phyloP scores from a whole-genome alignment of 2,329 filamentous ascomycete species.

The Sporothrix humicola region DNA sequence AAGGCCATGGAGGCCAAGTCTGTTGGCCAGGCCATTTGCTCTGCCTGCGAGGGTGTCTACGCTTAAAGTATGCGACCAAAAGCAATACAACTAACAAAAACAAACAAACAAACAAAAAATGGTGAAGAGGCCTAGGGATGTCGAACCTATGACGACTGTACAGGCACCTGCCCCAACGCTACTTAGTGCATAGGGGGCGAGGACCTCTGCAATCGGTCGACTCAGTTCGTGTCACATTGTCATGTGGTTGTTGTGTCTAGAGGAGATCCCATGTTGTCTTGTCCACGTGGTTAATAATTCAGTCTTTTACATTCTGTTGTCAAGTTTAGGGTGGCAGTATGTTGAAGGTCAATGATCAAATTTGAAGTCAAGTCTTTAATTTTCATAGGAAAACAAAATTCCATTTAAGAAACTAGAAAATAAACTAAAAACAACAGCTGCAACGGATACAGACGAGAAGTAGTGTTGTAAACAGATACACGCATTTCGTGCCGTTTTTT shows the following conservation, averaged over 20 bases:
- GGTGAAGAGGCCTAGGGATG: no score
- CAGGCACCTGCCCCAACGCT: background rate
- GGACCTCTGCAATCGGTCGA: background rate
- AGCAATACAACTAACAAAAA: no score
- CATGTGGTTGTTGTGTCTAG: background rate
- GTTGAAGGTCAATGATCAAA: background rate
- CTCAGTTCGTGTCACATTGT: background rate
- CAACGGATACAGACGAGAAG: background rate
- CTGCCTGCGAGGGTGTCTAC: constrained; percentile 9
- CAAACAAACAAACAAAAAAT: no score
- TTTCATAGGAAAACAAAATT: background rate
- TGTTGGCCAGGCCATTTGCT: constrained; percentile 3
- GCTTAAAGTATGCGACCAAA: background rate
- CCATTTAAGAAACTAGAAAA: background rate
- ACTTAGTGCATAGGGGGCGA: background rate
- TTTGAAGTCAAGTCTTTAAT: background rate
- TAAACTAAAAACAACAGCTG: background rate
- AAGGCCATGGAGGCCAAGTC: constrained; percentile 1
- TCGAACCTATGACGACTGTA: no score
- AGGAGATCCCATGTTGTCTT: background rate
- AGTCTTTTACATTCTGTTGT: no score
- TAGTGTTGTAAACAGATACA: background rate
- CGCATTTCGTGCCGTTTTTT: background rate
- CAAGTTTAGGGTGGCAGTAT: background rate
- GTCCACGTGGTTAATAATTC: background rate